Base-by-base conservation (phyloP, 257 asterid genomes). In the Ilex aquifolium region DNA sequence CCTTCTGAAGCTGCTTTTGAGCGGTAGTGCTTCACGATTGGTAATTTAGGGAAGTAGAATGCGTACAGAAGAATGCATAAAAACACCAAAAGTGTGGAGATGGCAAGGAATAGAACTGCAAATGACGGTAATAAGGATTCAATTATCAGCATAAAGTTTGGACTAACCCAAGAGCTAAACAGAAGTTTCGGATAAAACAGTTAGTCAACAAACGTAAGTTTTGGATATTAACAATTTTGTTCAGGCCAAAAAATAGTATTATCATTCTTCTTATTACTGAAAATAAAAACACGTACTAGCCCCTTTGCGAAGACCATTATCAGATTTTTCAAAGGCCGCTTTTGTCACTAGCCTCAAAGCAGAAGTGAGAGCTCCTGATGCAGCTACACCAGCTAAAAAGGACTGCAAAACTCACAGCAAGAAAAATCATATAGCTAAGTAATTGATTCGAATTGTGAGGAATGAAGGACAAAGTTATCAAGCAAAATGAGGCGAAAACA, bases 361-460 rank as follows among this genome's bases (percentile, higher is more conserved):
- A 3, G 98, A 89, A 54, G 97, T 87, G 36, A 92, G 80, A 63
- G 88, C 85, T 6, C 98, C 98, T 2, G 97, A 87, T 50, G 95
- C 98, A 58, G 99, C 99, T 73, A 92, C 39, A 57, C 99, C 99
- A 72, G 75, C 86, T 6, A 89, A 87, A 71, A 79, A 85, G 6
- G 99, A 92, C 99, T 92, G 84, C 72, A 64, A 65, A 56, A 29
- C 9, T n/a, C 9, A 3, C 2, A 8, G 3, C 14, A 13, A 15
- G 2, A 16, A 52, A 2, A 16, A 3, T 52, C 3, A 52, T 15
- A 10, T 3, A 52, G 31, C 8, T n/a, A 6, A 52, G 15, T 52
- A 52, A 8, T 14, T 52, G 15, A 52, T 14, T 14, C 4, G 15
- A 52, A 16, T 15, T 2, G 44, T 13, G 13, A 61, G 40, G 1